Conservation (phyloP, 2,329 filamentous ascomycete genomes). For the Colletotrichum simmondsii region DNA sequence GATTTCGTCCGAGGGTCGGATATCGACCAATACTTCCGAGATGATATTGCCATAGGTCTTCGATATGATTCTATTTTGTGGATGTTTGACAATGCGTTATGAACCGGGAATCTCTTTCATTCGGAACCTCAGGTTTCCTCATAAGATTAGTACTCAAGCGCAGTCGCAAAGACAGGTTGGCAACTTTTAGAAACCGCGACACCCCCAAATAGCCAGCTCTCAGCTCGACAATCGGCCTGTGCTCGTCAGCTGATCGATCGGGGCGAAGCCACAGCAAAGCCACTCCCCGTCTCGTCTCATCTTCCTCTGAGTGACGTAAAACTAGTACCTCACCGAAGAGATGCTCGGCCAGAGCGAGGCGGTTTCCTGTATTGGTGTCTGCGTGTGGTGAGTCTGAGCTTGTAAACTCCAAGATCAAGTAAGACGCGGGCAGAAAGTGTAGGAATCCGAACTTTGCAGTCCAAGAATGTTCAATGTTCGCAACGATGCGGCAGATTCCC, state of each 20-base stretch:
- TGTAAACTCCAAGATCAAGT: too few species aligned
- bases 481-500: too few species aligned
- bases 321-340: neutral
- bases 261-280: conserved; percentile 10
- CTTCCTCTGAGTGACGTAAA: neutral
- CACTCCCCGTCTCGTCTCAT: conserved; percentile 4
- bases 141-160: neutral
- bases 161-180: neutral
- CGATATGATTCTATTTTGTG: neutral
- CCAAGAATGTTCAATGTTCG: neutral
- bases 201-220: conserved; percentile 4
- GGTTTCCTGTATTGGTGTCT: neutral
- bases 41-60: neutral
- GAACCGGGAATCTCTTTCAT: neutral
- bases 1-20: neutral
- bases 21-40: neutral
- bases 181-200: neutral
- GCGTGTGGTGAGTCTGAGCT: neutral
- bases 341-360: neutral
- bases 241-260: neutral
- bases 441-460: too few species aligned
- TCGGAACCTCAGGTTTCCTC: neutral
- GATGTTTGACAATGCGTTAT: neutral
- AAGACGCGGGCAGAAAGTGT: too few species aligned
- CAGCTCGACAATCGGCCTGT: conserved; percentile 6